Conservation (phyloP, 2,329 filamentous ascomycete genomes). For the Aspergillus sp. region DNA sequence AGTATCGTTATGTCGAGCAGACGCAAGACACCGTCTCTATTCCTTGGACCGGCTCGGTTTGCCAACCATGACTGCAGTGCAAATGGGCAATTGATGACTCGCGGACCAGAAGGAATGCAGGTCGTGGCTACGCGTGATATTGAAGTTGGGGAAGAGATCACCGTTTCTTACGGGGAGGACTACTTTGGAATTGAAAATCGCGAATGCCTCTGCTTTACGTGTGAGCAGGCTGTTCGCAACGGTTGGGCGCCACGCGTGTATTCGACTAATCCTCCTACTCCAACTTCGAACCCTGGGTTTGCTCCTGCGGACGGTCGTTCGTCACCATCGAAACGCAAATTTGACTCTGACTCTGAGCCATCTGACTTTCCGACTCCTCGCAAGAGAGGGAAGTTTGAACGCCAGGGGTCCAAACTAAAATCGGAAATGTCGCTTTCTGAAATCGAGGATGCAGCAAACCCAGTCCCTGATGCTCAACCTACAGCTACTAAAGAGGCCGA, state of each 20-base stretch:
- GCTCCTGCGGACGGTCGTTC: constrained; percentile 8
- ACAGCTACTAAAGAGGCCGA: constrained; percentile 5
- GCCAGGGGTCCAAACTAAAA: constrained; percentile 26
- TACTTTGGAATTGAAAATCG: constrained; percentile 95
- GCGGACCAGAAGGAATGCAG: constrained; percentile 76
- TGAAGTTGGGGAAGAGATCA: constrained; percentile 83
- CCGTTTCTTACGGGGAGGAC: constrained; percentile 87
- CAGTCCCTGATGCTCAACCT: constrained; percentile 5
- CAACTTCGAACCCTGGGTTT: constrained; percentile 18
- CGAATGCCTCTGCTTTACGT: constrained; percentile 85
- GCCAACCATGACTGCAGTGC: constrained; percentile 95
- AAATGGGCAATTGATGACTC: constrained; percentile 79
- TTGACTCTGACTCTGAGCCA: constrained; percentile 19
- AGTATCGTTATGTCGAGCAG: constrained; percentile 92
- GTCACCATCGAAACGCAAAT: constrained; percentile 21
- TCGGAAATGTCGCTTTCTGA: constrained; percentile 28
- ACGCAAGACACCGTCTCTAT: constrained; percentile 81
- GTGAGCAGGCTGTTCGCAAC: constrained; percentile 65
- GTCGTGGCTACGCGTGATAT: constrained; percentile 79
- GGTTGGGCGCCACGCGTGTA: constrained; percentile 60
- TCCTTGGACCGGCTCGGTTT: constrained; percentile 90
- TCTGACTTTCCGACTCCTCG: constrained; percentile 19
- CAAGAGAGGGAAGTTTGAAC: constrained; percentile 25
- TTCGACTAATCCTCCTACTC: constrained; percentile 27
- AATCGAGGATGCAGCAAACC: constrained; percentile 14